Evolutionary conservation across 164 flowering plant species (phyloP).

Genomic region (Berberis vulgaris): DNA sequence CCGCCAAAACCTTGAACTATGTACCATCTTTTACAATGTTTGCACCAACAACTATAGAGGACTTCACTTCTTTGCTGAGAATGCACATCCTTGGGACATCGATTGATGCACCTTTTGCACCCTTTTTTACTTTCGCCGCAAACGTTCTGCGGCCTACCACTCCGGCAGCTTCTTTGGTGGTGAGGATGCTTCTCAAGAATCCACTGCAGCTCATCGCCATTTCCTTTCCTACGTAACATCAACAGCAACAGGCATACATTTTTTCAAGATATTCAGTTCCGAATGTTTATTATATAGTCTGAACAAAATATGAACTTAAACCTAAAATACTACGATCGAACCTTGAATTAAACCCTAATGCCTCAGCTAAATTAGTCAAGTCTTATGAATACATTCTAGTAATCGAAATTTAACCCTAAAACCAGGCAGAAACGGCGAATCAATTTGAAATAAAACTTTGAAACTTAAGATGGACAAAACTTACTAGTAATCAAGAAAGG

Average conservation of each 20-base stretch:
- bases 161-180: slow-evolving; percentile 25
- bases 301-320: too few relatives aligned
- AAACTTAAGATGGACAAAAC: too few relatives aligned
- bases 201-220: slow-evolving; percentile 34
- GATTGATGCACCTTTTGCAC: slow-evolving; percentile 45
- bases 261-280: neutral
- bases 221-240: slow-evolving; percentile 17
- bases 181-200: slow-evolving; percentile 30
- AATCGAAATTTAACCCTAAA: too few relatives aligned
- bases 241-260: neutral
- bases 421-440: too few relatives aligned
- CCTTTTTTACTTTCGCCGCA: slow-evolving; percentile 63
- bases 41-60: slow-evolving; percentile 70
- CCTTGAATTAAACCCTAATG: too few relatives aligned
- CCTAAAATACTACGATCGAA: too few relatives aligned
- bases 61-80: slow-evolving; percentile 69
- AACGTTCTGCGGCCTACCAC: slow-evolving; percentile 33
- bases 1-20: slow-evolving; percentile 69
- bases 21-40: slow-evolving; percentile 79
- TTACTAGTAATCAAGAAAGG: too few relatives aligned
- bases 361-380: too few relatives aligned
- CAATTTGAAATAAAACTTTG: too few relatives aligned
- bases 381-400: too few relatives aligned
- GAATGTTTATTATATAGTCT: neutral
- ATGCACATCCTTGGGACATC: slow-evolving; percentile 55